Evolutionary conservation across 352 stramenopile species (phyloP), one percentile per base, ranked within the genome.

Genomic region (Albugo laibachii): DNA sequence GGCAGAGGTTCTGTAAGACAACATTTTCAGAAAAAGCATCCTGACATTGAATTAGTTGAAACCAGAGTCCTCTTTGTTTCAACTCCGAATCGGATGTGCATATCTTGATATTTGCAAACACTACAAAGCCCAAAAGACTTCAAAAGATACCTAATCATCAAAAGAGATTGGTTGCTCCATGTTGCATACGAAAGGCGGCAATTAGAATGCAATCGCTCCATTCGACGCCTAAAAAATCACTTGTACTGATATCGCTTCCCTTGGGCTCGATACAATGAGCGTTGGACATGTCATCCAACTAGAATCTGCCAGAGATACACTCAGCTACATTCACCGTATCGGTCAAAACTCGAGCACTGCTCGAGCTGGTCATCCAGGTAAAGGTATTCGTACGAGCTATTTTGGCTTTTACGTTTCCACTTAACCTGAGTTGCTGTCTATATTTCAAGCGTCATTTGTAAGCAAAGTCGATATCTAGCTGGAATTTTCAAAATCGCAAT

Each of bases 11-110:
- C 76, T 0, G 70, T 84, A 21, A 66, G 62, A 10, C 57, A 70
- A 27, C 85, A 67, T 52, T 73, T 88, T 49, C 56, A 78, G 44
- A 64, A 83, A 58, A 88, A 84, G 62, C 85, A 85, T 54, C 73
- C 76, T 1, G 50, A 57, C 3, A 61, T 69, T 0, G 49, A 62
- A 2, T 83, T 83, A 37, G 69, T 67, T 36, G 63, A 78, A 44
- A 88, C 76, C 8, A 50, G 78, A 49, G 75, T 87, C n/a, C n/a
- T n/a, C n/a, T n/a, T n/a, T n/a, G n/a, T n/a, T n/a, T n/a, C n/a
- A n/a, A n/a, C n/a, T n/a, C n/a, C n/a, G n/a, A n/a, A n/a, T n/a
- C n/a, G n/a, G n/a, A n/a, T n/a, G n/a, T n/a, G 24, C 24, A 31
- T 3, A 31, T 31, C 24, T 18, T 21, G 14, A 36, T 18, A 14